These are phyloP conservation scores for Aureococcus anophagefferens DNA, from an alignment of 108 stramenopile genomes.

Conservation along the genomic window DNA sequence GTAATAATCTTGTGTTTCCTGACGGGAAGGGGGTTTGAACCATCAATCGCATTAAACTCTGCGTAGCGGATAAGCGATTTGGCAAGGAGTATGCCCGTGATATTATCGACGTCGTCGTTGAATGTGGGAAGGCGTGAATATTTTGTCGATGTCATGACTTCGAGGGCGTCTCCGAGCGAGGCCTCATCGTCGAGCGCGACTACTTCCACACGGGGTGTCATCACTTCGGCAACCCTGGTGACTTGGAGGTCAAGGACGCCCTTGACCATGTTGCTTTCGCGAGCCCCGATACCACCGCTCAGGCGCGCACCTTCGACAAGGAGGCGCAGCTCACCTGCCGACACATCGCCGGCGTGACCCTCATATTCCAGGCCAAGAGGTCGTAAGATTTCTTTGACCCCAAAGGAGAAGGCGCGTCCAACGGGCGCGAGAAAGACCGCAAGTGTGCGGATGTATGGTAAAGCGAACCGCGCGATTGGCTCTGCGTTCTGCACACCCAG, in stretches of 20 bases:
- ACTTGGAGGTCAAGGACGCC: constrained; percentile 85
- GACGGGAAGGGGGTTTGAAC: too few relatives aligned
- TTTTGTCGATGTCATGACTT: constrained; percentile 63
- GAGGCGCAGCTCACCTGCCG: constrained; percentile 78
- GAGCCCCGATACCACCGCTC: constrained; percentile 85
- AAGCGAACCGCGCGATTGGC: constrained; percentile 73
- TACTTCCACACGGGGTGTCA: constrained; percentile 90
- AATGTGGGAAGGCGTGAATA: constrained; percentile 88
- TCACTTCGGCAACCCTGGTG: constrained; percentile 62
- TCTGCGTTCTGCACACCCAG: constrained; percentile 90
- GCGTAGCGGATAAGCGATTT: constrained; percentile 73
- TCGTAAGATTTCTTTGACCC: too few relatives aligned
- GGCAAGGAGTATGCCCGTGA: constrained; percentile 85
- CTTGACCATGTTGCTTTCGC: constrained; percentile 88
- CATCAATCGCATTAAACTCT: not conserved
- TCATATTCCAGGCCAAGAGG: too few relatives aligned
- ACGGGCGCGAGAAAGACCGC: constrained; percentile 46
- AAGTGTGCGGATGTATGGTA: constrained; percentile 72
- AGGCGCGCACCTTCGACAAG: constrained; percentile 88
- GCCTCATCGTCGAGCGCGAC: constrained; percentile 67
- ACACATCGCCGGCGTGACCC: constrained; percentile 26
- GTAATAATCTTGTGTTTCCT: too few relatives aligned
- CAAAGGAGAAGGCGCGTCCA: not conserved
- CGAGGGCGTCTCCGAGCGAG: constrained; percentile 71
- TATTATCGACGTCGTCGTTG: constrained; percentile 90